Percentiles rank a stretch among this genome's conserved stretches.
These are phyloP conservation scores for Trichocladium uniseriatum DNA, from an alignment of 495 filamentous ascomycete species.

Conservation along the genomic window DNA sequence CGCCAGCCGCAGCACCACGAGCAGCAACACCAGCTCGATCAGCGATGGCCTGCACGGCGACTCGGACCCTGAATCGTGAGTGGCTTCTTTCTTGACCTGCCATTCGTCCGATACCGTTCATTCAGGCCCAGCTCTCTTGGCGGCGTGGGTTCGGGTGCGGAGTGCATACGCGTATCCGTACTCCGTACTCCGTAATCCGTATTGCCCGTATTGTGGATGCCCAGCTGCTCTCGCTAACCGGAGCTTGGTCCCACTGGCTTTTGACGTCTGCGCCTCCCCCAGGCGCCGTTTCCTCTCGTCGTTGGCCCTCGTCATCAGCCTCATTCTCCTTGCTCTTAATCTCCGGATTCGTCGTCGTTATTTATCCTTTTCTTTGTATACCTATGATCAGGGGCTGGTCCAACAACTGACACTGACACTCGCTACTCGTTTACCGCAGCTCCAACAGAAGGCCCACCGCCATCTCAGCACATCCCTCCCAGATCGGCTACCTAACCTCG, in stretches of 20 bases:
- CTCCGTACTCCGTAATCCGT: neutral
- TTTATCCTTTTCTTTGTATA: constrained; percentile 7
- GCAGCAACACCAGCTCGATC: constrained; percentile 13
- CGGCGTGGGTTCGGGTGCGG: neutral
- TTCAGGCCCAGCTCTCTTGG: too few relatives aligned
- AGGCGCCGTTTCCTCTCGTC: constrained; percentile 9
- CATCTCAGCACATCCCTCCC: constrained; percentile 60
- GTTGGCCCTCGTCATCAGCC: constrained; percentile 17
- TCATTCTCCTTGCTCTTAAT: neutral
- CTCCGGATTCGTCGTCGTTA: neutral
- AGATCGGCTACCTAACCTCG: constrained; percentile 69
- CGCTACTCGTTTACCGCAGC: constrained; percentile 6
- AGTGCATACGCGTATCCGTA: too few relatives aligned
- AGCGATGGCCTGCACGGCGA: constrained; percentile 6
- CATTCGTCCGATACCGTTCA: neutral
- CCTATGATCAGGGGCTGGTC: constrained; percentile 1
- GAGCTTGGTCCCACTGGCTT: neutral
- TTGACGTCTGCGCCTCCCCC: constrained; percentile 17
- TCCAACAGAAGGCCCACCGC: constrained; percentile 38
- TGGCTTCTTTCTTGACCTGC: neutral
- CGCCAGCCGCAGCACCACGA: constrained; percentile 17
- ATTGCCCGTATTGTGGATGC: too few relatives aligned
- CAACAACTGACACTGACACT: constrained; percentile 10
- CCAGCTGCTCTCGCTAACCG: too few relatives aligned
- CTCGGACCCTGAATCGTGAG: constrained; percentile 20